These are phyloP conservation scores for Pyrus hybrid DNA, from an alignment of 331 rosid species.

Conservation along the genomic window DNA sequence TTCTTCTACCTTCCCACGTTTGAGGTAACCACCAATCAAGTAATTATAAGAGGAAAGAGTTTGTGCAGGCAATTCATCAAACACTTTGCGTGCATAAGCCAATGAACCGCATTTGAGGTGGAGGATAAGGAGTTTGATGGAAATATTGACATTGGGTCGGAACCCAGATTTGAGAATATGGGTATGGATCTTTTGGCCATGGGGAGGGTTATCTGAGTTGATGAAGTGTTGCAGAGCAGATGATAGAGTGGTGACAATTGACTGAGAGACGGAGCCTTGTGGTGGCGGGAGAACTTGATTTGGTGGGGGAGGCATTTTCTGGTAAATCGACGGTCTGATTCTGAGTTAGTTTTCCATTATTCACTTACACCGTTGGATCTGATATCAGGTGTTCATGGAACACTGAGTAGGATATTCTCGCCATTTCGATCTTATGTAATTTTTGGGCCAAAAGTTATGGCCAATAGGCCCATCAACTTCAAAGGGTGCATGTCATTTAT, in stretches of 20 bases:
- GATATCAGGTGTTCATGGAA: not conserved
- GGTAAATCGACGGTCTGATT: constrained; percentile 8
- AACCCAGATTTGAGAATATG: constrained; percentile 73
- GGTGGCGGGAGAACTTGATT: constrained; percentile 11
- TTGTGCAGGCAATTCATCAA: constrained; percentile 48
- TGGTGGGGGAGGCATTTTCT: not conserved
- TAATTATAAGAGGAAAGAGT: constrained; percentile 78
- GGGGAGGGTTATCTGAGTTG: constrained; percentile 60
- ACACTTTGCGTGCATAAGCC: constrained; percentile 65
- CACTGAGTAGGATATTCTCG: not conserved
- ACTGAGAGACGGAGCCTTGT: constrained; percentile 13
- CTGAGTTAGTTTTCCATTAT: constrained; percentile 10
- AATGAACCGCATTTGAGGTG: constrained; percentile 48
- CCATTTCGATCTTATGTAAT: not conserved
- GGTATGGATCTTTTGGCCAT: constrained; percentile 67
- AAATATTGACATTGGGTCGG: constrained; percentile 57
- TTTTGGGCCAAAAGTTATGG: not conserved
- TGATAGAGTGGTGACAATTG: constrained; percentile 28
- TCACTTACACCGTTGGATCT: constrained; percentile 22
- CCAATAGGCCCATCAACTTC: too few species aligned
- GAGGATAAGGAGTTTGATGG: constrained; percentile 66
- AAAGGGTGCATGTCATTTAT: too few species aligned
- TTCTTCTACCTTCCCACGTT: constrained; percentile 44
- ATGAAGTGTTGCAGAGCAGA: constrained; percentile 55
- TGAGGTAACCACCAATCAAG: constrained; percentile 61